phyloP scores from a whole-genome alignment of 495 filamentous ascomycete species.

The Aspergillus conjunctus region DNA sequence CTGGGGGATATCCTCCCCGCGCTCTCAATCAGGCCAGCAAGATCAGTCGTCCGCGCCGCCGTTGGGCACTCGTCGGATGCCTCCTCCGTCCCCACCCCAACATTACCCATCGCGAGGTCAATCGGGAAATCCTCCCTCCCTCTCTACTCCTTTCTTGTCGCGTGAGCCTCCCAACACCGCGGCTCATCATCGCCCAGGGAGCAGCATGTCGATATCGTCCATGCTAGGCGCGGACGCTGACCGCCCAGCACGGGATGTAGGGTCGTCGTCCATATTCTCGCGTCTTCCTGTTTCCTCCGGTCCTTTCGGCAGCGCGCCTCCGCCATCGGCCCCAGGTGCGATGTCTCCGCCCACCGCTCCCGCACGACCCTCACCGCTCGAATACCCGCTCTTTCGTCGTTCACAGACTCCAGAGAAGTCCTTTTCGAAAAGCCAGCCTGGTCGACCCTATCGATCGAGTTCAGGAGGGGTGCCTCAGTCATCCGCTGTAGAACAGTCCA shows the following conservation, averaged over 20 bases:
- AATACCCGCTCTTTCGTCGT: conserved; percentile 64
- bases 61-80: conserved; percentile 58
- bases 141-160: conserved; percentile 47
- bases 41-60: conserved; percentile 49
- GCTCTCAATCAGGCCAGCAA: conserved; percentile 31
- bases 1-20: not conserved
- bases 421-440: conserved; percentile 36
- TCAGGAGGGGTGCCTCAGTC: conserved; percentile 43
- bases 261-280: conserved; percentile 54
- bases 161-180: conserved; percentile 55
- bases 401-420: conserved; percentile 75
- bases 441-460: conserved; percentile 46
- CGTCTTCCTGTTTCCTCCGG: conserved; percentile 55
- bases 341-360: conserved; percentile 52
- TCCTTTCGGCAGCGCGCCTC: conserved; percentile 35
- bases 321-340: conserved; percentile 38
- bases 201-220: conserved; percentile 95
- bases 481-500: conserved; percentile 34
- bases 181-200: conserved; percentile 58
- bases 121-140: conserved; percentile 44
- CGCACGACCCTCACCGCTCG: conserved; percentile 48
- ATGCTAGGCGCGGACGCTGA: conserved; percentile 72
- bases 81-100: conserved; percentile 61
- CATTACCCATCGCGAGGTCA: conserved; percentile 49
- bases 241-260: conserved; percentile 61